Evolutionary conservation across 1,284 basidiomycete species (phyloP), one percentile per base, ranked within the genome.

Genomic region (Neonothopanus nambi): DNA sequence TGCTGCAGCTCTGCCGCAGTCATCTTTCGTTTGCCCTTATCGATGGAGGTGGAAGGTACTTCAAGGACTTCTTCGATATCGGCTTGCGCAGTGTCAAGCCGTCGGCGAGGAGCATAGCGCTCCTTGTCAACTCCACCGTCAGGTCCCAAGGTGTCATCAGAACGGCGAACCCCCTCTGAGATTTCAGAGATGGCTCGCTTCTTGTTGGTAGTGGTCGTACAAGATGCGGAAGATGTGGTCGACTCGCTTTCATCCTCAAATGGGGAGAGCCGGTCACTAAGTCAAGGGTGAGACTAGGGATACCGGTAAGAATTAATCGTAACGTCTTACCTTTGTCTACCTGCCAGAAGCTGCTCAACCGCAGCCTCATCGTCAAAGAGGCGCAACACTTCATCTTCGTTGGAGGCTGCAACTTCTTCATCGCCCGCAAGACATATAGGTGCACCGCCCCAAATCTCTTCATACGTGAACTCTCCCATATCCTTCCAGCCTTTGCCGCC

Each of bases 21-120:
- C 55, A 56, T 56, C 18, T 28, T 52, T 8, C 50, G 35, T 26
- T 56, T 56, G 6, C 55, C 55, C 35, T 56, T 56, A 26, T 52
- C 33, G 28, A 28, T 33, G 3, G 24, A 21, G n/a, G 42, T 5
- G 15, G 24, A 33, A 30, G 44, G 30, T 12, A 18, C 33, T 43
- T 44, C 30, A 20, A 37, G 17, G 3, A 41, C 49, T 28, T 28
- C 39, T 11, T 35, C 28, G 11, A n/a, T 36, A 6, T 38, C 37
- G 5, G 37, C 40, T 4, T 35, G 18, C 24, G 28, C 23, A 9
- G 17, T 23, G 12, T 20, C n/a, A 26, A 49, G 15, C 4, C 47
- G 48, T 23, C 35, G 46, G 12, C 17, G 52, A 48, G 38, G 46
- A 13, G 30, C n/a, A 23, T 39, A 28, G 2, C 48, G 44, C n/a